Evolutionary conservation across 257 asterid species (phyloP).

Genomic region (Cynanchum wilfordii): DNA sequence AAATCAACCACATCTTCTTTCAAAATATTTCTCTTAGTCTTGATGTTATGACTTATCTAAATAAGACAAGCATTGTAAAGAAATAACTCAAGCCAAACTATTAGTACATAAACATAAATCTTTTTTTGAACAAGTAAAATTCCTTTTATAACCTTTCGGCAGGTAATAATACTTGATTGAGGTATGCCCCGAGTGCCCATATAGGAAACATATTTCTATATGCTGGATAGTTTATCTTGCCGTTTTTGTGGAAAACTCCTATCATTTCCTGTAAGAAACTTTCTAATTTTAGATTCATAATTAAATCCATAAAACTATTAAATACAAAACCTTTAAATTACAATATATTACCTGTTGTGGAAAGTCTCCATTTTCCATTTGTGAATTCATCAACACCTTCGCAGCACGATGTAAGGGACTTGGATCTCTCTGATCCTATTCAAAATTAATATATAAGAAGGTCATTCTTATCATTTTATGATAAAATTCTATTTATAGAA

Average conservation of each 20-base stretch:
- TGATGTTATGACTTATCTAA: too few species aligned
- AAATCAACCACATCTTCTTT: too few species aligned
- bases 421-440: constrained; percentile 48
- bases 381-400: constrained; percentile 51
- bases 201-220: constrained; percentile 47
- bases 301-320: neutral
- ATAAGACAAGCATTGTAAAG: too few species aligned
- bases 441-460: neutral
- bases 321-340: neutral
- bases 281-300: neutral
- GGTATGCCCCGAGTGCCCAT: constrained; percentile 58
- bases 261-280: constrained; percentile 37
- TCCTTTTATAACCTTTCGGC: neutral
- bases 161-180: neutral
- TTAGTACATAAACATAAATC: too few species aligned
- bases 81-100: too few species aligned
- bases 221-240: constrained; percentile 66
- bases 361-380: constrained; percentile 66
- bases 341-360: constrained; percentile 58
- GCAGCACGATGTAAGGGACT: constrained; percentile 61
- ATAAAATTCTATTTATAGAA: too few species aligned
- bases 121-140: neutral
- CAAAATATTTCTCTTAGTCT: too few species aligned
- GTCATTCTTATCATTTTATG: too few species aligned
- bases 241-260: constrained; percentile 60